Percentiles rank a stretch among this genome's conserved stretches.
These are phyloP conservation scores for Lentinula novae-zelandiae DNA, from an alignment of 1,284 basidiomycete genomes.

Conservation along the genomic window DNA sequence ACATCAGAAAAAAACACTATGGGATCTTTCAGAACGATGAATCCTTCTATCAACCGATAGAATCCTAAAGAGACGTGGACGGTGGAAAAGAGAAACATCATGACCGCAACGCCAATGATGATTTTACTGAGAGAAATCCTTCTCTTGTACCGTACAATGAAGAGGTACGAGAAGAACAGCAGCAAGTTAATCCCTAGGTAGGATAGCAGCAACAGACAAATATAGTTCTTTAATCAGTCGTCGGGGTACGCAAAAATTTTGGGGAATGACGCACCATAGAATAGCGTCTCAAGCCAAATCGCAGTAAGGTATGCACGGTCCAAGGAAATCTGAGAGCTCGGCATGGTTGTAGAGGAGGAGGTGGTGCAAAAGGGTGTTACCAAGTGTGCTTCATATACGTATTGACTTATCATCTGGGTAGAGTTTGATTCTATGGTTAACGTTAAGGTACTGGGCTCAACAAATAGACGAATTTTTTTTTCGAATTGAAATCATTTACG, in stretches of 20 bases:
- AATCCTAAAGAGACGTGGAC: constrained; percentile 35
- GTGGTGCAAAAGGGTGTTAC: not conserved
- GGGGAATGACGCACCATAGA: constrained; percentile 13
- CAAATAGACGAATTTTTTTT: not conserved
- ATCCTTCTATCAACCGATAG: constrained; percentile 33
- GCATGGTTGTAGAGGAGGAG: not conserved
- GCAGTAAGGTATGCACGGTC: constrained; percentile 18
- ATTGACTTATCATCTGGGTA: not conserved
- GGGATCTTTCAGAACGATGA: constrained; percentile 31
- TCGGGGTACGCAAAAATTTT: not conserved
- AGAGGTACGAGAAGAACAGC: constrained; percentile 31
- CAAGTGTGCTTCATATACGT: too few species aligned
- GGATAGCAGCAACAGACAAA: not conserved
- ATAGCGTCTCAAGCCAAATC: constrained; percentile 18
- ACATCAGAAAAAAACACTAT: constrained; percentile 35
- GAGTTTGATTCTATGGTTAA: not conserved
- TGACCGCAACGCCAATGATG: constrained; percentile 28
- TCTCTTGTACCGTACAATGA: constrained; percentile 28
- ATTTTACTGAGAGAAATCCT: constrained; percentile 26
- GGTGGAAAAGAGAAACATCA: constrained; percentile 35
- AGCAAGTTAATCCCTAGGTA: constrained; percentile 31
- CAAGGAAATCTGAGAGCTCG: constrained; percentile 5
- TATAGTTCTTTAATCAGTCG: not conserved
- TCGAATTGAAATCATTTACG: not conserved
- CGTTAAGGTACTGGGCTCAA: not conserved